phyloP scores from a whole-genome alignment of 208 protist genomes.

The Trypanosomatidae sp. region DNA sequence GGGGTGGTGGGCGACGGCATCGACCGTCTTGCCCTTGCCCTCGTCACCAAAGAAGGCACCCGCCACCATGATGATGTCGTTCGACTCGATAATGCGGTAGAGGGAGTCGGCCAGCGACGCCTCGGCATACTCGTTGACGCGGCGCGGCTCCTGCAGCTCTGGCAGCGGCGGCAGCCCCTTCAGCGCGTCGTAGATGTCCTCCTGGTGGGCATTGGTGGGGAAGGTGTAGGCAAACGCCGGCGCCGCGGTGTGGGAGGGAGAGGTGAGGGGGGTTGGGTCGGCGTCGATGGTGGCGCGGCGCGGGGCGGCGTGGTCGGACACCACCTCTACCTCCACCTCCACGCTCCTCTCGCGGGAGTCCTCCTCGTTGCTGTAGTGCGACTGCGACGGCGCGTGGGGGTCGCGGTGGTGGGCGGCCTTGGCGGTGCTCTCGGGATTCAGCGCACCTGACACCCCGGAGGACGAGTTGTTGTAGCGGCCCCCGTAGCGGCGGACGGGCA shows the following conservation, averaged over 20 bases:
- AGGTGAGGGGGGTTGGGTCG: no score
- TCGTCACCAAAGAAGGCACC: conserved; percentile 93
- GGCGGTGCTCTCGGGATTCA: not conserved
- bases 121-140: no score
- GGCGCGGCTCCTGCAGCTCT: conserved; percentile 71
- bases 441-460: conserved; percentile 10
- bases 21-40: conserved; percentile 93
- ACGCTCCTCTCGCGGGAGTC: conserved; percentile 11
- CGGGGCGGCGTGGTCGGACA: no score
- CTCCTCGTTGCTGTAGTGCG: no score
- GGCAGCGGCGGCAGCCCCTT: conserved; percentile 46
- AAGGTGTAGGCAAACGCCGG: conserved; percentile 34
- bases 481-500: conserved; percentile 30
- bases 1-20: conserved; percentile 83
- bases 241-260: no score
- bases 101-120: no score
- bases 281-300: no score
- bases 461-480: conserved; percentile 30
- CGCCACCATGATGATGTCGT: conserved; percentile 89
- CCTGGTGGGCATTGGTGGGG: conserved; percentile 51
- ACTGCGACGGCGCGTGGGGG: no score
- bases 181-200: conserved; percentile 59
- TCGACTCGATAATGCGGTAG: conserved; percentile 75
- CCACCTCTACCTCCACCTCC: conserved; percentile 17
- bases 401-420: no score